Evolutionary conservation across 176 grass and related monocot species (phyloP).

Genomic region (Juncus effusus): DNA sequence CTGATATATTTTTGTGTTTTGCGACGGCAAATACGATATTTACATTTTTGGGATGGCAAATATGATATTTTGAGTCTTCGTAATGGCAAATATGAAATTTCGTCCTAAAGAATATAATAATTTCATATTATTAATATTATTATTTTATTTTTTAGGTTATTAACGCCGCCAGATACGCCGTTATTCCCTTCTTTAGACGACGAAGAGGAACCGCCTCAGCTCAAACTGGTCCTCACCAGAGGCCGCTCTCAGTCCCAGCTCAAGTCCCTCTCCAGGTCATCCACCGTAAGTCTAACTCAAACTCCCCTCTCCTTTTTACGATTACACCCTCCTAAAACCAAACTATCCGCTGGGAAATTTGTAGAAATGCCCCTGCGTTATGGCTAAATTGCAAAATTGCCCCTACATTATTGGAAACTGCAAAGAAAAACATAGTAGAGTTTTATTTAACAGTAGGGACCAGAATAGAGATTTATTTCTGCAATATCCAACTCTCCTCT

Average conservation of each 20-base stretch:
- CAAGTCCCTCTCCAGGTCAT: conserved; percentile 58
- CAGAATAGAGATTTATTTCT: no score
- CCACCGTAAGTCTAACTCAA: conserved; percentile 36
- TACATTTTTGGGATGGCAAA: no score
- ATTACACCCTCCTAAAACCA: not conserved
- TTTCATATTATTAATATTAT: conserved; percentile 17
- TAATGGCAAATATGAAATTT: not conserved
- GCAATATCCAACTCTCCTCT: no score
- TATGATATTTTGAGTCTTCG: not conserved
- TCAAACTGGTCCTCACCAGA: conserved; percentile 45
- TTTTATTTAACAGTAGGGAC: no score
- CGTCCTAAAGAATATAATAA: conserved; percentile 21
- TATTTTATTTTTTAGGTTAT: conserved; percentile 44
- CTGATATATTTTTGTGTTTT: no score
- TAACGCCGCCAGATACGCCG: conserved; percentile 90
- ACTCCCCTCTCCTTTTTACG: not conserved
- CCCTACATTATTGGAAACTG: no score
- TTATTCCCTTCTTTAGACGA: conserved; percentile 89
- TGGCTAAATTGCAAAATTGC: no score
- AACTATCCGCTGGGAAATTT: no score
- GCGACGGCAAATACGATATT: no score
- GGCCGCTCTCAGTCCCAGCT: conserved; percentile 51
- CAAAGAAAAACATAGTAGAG: no score
- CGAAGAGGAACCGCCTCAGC: conserved; percentile 34
- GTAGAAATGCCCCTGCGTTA: no score